Base-by-base conservation (phyloP, 2,329 filamentous ascomycete species). In the Dothistroma pini region DNA sequence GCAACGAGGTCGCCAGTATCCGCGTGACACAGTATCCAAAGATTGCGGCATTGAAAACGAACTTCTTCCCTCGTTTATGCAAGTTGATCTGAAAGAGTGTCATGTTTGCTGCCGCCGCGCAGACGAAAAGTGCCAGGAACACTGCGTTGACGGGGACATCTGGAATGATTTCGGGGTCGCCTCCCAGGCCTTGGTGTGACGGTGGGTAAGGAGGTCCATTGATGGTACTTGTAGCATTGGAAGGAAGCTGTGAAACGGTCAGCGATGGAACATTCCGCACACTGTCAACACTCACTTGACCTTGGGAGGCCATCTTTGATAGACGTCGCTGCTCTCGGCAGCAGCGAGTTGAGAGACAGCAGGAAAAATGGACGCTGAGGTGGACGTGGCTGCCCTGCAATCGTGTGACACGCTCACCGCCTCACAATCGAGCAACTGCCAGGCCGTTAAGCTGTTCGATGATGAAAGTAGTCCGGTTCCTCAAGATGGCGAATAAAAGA, bases 81-180 rank as follows among this genome's bases (percentile, higher is more conserved):
- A 60, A 19, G 76, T 85, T 89, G 61, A 78, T 68, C 62, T 80
- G 78, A 57, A 86, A 79, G 56, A 88, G 81, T 51, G 77, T 78
- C 81, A 88, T 84, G 78, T 89, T 84, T 61, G 77, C 67, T n/a
- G 73, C 76, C 6, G 83, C 86, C 16, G 77, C 79, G 54, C 69
- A 32, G 38, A 83, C 59, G 74, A 87, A 89, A 58, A 89, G 71
- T 47, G 75, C 72, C 14, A 91, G 73, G 63, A 92, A 83, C 60
- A 90, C 82, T 55, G 82, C 79, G 63, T 79, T 83, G 71, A 91
- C 80, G 38, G 89, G 87, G 7, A 86, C 80, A 72, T 92, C 89
- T 65, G 88, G 76, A 1, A 70, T 63, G 3, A 80, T 70, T 1
- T 78, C 82, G 1, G 90, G 89, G 6, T 76, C 65, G 25, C 86